Conservation (phyloP, 257 asterid genomes). For the Craterostigma plantagineum region DNA sequence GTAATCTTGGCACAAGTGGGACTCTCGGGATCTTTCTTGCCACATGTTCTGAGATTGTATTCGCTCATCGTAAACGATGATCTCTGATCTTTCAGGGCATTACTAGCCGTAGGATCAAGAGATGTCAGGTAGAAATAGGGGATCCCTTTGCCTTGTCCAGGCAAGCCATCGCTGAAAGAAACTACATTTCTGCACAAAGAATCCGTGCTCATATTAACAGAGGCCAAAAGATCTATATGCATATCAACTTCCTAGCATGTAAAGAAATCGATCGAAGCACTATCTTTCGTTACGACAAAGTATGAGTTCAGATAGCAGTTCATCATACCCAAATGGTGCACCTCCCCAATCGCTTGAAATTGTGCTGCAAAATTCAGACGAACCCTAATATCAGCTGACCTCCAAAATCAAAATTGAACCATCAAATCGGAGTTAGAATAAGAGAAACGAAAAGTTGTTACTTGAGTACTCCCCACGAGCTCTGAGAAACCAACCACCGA, state of each 20-base stretch:
- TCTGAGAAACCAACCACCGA: constrained; percentile 79
- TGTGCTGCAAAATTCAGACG: constrained; percentile 42
- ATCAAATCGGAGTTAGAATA: too few relatives aligned
- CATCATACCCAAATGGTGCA: constrained; percentile 92
- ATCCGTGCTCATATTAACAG: background rate
- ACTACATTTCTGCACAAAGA: constrained; percentile 61
- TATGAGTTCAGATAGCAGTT: constrained; percentile 2
- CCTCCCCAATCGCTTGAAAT: constrained; percentile 66
- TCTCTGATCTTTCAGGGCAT: constrained; percentile 58
- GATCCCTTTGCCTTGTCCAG: constrained; percentile 48
- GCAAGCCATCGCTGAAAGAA: constrained; percentile 78
- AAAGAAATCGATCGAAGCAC: constrained; percentile 4
- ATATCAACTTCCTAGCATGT: too few relatives aligned
- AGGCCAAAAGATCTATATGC: too few relatives aligned
- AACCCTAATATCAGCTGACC: constrained; percentile 5
- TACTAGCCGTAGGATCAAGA: constrained; percentile 75
- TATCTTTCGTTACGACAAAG: background rate
- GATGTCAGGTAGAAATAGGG: constrained; percentile 80
- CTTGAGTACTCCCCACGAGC: constrained; percentile 86
- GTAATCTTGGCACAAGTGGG: constrained; percentile 79
- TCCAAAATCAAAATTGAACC: background rate
- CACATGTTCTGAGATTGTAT: constrained; percentile 55
- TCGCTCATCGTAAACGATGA: constrained; percentile 72
- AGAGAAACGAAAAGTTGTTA: background rate
- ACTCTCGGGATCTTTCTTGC: constrained; percentile 59